phyloP scores from a whole-genome alignment of 495 filamentous ascomycete genomes.

The Trichoderma orchidacearum region DNA sequence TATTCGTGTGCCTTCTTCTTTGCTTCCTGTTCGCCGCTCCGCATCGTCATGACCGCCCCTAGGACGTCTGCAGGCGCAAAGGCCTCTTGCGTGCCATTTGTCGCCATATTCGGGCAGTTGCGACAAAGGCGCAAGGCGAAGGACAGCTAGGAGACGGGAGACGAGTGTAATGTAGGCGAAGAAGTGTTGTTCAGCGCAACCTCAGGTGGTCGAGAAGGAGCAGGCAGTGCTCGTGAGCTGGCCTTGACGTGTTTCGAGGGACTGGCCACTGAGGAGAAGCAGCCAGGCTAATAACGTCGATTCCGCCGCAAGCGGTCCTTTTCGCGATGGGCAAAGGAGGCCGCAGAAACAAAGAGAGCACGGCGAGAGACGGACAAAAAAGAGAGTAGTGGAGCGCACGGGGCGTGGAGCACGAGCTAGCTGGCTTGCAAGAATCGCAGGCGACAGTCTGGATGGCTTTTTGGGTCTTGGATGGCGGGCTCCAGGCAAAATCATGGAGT shows the following conservation, averaged over 20 bases:
- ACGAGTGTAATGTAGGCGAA: not conserved
- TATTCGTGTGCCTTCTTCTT: conserved; percentile 85
- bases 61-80: conserved; percentile 65
- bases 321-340: no score
- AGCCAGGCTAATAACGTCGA: not conserved
- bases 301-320: not conserved
- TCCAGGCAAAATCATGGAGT: conserved; percentile 7
- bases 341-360: no score
- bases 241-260: not conserved
- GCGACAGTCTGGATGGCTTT: not conserved
- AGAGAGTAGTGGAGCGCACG: not conserved
- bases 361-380: not conserved
- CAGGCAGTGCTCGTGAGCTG: not conserved
- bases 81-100: conserved; percentile 49
- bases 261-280: not conserved
- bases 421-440: not conserved
- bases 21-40: conserved; percentile 64
- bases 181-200: not conserved
- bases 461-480: not conserved
- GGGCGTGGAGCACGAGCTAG: not conserved
- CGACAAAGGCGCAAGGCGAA: conserved; percentile 3
- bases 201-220: not conserved
- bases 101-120: conserved; percentile 44
- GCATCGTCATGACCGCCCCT: conserved; percentile 80
- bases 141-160: not conserved